These are phyloP conservation scores for Aspergillus nomiae DNA, from an alignment of 2,329 filamentous ascomycete genomes.

Conservation along the genomic window DNA sequence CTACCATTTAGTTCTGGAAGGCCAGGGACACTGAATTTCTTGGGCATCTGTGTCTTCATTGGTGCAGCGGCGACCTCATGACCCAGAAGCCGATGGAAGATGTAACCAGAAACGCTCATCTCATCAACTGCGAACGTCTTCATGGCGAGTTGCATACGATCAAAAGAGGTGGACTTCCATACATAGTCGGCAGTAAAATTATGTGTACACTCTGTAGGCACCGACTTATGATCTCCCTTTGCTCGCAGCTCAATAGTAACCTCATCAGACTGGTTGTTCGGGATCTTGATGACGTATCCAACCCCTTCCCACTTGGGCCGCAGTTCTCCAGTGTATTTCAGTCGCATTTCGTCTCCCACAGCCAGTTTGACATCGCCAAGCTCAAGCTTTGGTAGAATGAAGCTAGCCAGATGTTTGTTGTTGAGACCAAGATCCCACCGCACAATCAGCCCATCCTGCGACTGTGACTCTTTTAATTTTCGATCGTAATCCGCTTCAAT, in stretches of 20 bases:
- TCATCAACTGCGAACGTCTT: constrained; percentile 98
- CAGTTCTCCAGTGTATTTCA: constrained; percentile 94
- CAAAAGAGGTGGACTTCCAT: constrained; percentile 99
- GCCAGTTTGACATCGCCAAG: constrained; percentile 97
- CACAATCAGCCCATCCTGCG: constrained; percentile 90
- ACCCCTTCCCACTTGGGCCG: constrained; percentile 94
- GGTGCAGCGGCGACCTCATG: constrained; percentile 92
- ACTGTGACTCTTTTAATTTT: constrained; percentile 97
- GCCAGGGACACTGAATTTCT: constrained; percentile 94
- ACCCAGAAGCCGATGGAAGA: constrained; percentile 94
- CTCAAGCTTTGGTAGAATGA: constrained; percentile 94
- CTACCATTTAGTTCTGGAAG: constrained; percentile 93
- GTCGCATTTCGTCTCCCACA: constrained; percentile 96
- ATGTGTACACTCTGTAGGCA: constrained; percentile 93
- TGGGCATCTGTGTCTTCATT: constrained; percentile 93
- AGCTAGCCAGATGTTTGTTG: constrained; percentile 95
- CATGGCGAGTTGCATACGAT: constrained; percentile 99
- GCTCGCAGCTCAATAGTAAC: constrained; percentile 93
- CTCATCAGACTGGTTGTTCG: constrained; percentile 96
- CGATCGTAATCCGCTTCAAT: constrained; percentile 99
- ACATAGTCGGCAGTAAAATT: constrained; percentile 99
- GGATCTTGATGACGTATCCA: constrained; percentile 98
- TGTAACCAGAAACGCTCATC: constrained; percentile 97
- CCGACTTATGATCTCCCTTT: constrained; percentile 92
- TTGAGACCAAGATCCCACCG: constrained; percentile 95